Conservation (phyloP, 495 filamentous ascomycete species). For the Aspergillus affinis region DNA sequence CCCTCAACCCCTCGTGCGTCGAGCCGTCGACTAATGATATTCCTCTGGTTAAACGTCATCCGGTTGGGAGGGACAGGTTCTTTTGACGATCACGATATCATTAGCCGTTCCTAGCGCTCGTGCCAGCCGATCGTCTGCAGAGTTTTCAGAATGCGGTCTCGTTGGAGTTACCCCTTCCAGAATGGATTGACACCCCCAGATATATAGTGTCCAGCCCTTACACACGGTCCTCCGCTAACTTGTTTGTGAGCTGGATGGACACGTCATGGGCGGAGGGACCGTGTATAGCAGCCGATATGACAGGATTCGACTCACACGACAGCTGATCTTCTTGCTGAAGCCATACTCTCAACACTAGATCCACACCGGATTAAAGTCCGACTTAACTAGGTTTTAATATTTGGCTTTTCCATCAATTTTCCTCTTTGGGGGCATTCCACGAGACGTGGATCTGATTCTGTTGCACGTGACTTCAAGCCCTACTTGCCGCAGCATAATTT, state of each 20-base stretch:
- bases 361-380: conserved; percentile 4
- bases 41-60: conserved; percentile 6
- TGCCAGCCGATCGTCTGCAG: conserved; percentile 7
- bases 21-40: background rate
- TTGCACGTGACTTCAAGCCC: conserved; percentile 3
- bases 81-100: conserved; percentile 15
- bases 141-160: conserved; percentile 8
- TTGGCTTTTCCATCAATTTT: conserved; percentile 10
- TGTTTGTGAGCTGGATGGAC: background rate
- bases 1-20: background rate
- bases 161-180: conserved; percentile 16
- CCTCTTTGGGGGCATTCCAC: background rate
- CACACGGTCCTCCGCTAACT: background rate
- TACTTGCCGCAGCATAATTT: background rate
- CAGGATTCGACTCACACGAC: conserved; percentile 3
- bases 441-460: background rate
- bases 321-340: background rate
- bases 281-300: conserved; percentile 5
- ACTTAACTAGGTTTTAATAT: conserved; percentile 7
- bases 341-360: background rate
- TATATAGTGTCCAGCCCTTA: background rate
- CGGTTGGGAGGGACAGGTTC: background rate
- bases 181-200: conserved; percentile 11
- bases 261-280: conserved; percentile 7
- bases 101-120: conserved; percentile 9